phyloP scores from a whole-genome alignment of 108 stramenopile genomes.

The Hondaea fermentalgiana region DNA sequence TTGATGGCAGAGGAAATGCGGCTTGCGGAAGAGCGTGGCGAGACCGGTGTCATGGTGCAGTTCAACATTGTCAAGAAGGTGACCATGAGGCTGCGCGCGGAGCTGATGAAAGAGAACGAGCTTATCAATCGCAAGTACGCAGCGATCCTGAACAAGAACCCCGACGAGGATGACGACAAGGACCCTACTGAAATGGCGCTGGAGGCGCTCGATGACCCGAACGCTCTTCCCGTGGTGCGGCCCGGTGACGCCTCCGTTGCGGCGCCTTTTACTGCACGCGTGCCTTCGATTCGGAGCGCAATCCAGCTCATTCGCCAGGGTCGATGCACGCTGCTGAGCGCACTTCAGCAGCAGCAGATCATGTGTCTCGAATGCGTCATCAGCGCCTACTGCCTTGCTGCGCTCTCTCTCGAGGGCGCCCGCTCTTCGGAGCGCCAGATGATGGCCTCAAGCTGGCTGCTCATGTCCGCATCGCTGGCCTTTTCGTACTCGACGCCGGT shows the following conservation, averaged over 20 bases:
- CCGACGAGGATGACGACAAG: not conserved
- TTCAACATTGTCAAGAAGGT: conserved; percentile 56
- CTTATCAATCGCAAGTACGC: conserved; percentile 19
- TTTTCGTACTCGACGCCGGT: conserved; percentile 86
- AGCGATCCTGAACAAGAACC: not conserved
- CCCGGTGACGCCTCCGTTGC: conserved; percentile 98
- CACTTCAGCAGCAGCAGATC: conserved; percentile 92
- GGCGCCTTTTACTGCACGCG: conserved; percentile 85
- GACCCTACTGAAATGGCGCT: conserved; percentile 3
- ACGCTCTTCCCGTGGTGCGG: conserved; percentile 52
- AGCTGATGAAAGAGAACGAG: conserved; percentile 18
- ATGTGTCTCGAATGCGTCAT: conserved; percentile 89
- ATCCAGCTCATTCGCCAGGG: conserved; percentile 82
- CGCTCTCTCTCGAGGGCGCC: conserved; percentile 88
- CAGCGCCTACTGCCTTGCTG: conserved; percentile 86
- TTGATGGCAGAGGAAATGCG: conserved; percentile 38
- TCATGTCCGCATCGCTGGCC: conserved; percentile 81
- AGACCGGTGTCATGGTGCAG: conserved; percentile 42
- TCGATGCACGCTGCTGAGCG: conserved; percentile 80
- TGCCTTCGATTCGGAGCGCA: conserved; percentile 66
- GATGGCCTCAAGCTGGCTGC: conserved; percentile 83
- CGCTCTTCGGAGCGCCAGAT: conserved; percentile 92
- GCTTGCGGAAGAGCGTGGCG: conserved; percentile 45
- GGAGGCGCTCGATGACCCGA: not conserved
- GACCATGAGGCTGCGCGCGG: not conserved